Evolutionary conservation across 345 rosid species (phyloP).

Genomic region (Corchorus capsularis): DNA sequence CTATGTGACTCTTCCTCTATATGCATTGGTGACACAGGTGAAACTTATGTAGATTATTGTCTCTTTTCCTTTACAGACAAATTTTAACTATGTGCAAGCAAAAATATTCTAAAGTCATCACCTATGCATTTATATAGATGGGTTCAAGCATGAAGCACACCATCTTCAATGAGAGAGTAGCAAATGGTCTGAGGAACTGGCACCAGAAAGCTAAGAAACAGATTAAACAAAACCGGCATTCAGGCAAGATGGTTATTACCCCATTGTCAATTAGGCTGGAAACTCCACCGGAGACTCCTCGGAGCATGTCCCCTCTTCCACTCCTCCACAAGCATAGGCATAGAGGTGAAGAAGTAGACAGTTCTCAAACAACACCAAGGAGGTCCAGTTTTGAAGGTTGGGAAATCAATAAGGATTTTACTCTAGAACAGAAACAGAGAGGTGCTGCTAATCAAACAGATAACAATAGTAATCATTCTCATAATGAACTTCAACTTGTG

Average conservation of each 20-base stretch:
- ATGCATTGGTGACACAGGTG: constrained; percentile 85
- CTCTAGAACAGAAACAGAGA: background rate
- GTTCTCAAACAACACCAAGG: background rate
- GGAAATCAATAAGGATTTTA: background rate
- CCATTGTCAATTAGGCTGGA: constrained; percentile 62
- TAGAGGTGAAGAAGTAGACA: background rate
- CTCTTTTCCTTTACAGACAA: background rate
- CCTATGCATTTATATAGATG: constrained; percentile 49
- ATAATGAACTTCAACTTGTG: too few species aligned
- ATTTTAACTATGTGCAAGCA: background rate
- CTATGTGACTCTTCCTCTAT: constrained; percentile 87
- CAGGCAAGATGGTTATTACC: constrained; percentile 35
- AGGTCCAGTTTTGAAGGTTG: background rate
- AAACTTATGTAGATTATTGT: background rate
- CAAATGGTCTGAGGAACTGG: constrained; percentile 66
- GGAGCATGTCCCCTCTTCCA: constrained; percentile 20
- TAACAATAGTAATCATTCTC: too few species aligned
- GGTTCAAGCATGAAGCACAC: constrained; percentile 89
- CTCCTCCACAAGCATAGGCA: constrained; percentile 10
- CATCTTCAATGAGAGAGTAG: constrained; percentile 80
- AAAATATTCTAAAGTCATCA: background rate
- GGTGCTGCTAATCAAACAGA: background rate
- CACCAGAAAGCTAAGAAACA: constrained; percentile 73
- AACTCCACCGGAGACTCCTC: constrained; percentile 43
- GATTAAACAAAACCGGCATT: constrained; percentile 47